phyloP scores from a whole-genome alignment of 139 green algal genomes.

The Micractinium conductrix region DNA sequence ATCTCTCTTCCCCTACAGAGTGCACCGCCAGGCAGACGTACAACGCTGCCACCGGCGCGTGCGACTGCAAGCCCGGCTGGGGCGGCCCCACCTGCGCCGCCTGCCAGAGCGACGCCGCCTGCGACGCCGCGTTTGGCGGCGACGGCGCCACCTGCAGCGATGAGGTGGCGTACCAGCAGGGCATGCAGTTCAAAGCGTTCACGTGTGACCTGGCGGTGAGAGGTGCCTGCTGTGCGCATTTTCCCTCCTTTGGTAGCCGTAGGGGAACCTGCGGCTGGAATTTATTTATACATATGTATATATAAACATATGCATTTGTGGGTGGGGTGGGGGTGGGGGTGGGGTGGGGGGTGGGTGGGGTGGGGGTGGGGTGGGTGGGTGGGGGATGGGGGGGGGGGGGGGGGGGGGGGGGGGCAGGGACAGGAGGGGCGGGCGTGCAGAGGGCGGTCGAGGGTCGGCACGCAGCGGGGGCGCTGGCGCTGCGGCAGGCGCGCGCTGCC shows the following conservation, averaged over 20 bases:
- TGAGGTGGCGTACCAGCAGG: constrained; percentile 38
- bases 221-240: neutral
- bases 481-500: no score
- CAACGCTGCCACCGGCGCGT: constrained; percentile 16
- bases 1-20: neutral
- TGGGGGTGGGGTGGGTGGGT: no score
- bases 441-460: no score
- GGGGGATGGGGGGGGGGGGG: no score
- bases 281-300: neutral
- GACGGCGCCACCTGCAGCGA: constrained; percentile 50
- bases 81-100: constrained; percentile 48
- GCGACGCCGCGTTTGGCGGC: constrained; percentile 24
- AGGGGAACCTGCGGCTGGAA: no score
- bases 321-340: no score
- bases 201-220: constrained; percentile 44
- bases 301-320: no score
- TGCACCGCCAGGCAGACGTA: constrained; percentile 43
- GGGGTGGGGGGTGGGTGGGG: no score
- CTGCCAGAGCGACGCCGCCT: constrained; percentile 53
- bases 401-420: no score
- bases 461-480: no score
- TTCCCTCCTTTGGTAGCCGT: neutral
- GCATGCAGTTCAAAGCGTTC: constrained; percentile 53
- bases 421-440: no score
- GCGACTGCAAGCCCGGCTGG: constrained; percentile 48